These are phyloP conservation scores for Aspergillus japonicus DNA, from an alignment of 2,329 filamentous ascomycete species.

Conservation along the genomic window DNA sequence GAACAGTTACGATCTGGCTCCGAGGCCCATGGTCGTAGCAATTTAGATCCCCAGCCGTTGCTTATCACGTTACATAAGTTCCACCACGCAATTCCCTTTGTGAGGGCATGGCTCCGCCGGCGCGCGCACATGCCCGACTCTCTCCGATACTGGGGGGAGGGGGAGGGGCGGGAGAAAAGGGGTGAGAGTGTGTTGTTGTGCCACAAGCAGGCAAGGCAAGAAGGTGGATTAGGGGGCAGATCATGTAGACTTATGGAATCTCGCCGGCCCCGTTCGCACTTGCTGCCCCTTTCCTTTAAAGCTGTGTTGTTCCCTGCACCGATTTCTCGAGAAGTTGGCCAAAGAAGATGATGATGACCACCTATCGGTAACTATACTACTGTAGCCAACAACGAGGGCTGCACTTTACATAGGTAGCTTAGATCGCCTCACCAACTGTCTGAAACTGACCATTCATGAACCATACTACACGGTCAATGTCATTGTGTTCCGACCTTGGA, in stretches of 20 bases:
- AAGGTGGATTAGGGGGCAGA: neutral
- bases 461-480: neutral
- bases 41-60: neutral
- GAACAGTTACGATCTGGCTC: neutral
- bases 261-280: neutral
- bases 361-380: too few species aligned
- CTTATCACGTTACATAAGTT: neutral
- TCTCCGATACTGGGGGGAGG: neutral
- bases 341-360: too few species aligned
- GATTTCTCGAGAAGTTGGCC: too few species aligned
- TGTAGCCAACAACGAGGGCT: too few species aligned
- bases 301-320: neutral
- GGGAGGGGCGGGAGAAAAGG: constrained; percentile 1
- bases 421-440: neutral
- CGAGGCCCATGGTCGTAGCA: neutral
- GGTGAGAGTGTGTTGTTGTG: constrained; percentile 1
- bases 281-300: neutral
- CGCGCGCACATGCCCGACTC: neutral
- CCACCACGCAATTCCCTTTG: too few species aligned
- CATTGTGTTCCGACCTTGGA: neutral
- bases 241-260: neutral
- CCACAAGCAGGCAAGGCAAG: neutral
- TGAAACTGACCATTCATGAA: neutral
- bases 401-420: neutral
- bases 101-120: neutral